Percentiles rank a stretch among this genome's conserved stretches.
Conservation (phyloP, 2,329 filamentous ascomycete genomes). For the Orbilia ellipsospora region DNA sequence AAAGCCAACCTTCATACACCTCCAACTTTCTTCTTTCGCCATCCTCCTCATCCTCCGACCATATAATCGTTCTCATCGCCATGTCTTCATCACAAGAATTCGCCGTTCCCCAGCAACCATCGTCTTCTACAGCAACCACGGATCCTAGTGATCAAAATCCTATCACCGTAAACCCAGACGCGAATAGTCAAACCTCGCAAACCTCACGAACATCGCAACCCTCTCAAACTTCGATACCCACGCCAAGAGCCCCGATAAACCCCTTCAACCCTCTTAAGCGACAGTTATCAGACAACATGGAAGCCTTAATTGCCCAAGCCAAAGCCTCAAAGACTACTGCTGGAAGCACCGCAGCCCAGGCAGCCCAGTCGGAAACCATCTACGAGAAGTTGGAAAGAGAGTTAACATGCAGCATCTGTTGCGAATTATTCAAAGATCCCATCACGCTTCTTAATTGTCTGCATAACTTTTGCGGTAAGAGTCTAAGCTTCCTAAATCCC, state of each 20-base stretch:
- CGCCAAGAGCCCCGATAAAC: conserved; percentile 16
- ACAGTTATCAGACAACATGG: conserved; percentile 54
- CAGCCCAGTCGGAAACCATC: conserved; percentile 41
- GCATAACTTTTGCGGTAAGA: conserved; percentile 86
- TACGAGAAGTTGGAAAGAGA: conserved; percentile 53
- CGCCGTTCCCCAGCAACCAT: background rate
- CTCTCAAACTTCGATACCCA: conserved; percentile 19
- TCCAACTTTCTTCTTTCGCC: background rate
- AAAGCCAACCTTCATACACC: background rate
- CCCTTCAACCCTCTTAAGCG: conserved; percentile 47
- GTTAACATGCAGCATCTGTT: conserved; percentile 74
- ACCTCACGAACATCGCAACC: too few relatives aligned
- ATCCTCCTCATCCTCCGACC: conserved; percentile 7
- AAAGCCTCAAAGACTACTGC: conserved; percentile 40
- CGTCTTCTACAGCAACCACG: conserved; percentile 5
- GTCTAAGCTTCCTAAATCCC: background rate
- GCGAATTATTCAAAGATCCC: conserved; percentile 89
- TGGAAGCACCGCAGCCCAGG: conserved; percentile 36
- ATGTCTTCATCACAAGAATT: conserved; percentile 48
- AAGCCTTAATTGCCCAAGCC: conserved; percentile 52
- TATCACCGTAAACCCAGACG: conserved; percentile 19
- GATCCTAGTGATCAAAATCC: conserved; percentile 9
- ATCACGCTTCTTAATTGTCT: conserved; percentile 91
- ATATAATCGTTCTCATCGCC: conserved; percentile 17
- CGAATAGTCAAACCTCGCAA: conserved; percentile 21